Conservation (phyloP, 2,329 filamentous ascomycete species). For the Colletotrichum somersetense region DNA sequence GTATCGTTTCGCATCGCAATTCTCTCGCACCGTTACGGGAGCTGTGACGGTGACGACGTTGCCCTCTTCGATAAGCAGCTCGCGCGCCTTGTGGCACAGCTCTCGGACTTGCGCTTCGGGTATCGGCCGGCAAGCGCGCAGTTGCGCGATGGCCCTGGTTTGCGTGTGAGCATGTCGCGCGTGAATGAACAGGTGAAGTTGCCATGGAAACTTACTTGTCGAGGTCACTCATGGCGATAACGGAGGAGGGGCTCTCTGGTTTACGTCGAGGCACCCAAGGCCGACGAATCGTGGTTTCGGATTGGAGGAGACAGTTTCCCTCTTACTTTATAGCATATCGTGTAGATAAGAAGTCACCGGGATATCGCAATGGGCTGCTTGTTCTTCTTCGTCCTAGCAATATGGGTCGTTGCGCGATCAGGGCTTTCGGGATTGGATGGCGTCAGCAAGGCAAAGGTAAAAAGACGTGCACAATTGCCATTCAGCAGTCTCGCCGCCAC, state of each 20-base stretch:
- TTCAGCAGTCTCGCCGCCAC: constrained; percentile 14
- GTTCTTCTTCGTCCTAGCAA: constrained; percentile 2
- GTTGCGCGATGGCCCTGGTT: constrained; percentile 88
- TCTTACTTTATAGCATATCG: constrained; percentile 15
- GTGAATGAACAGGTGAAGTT: not conserved
- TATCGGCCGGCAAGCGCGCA: constrained; percentile 95
- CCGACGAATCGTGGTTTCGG: constrained; percentile 13
- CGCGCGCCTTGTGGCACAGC: constrained; percentile 95
- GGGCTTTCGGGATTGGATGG: constrained; percentile 29
- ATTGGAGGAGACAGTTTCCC: not conserved
- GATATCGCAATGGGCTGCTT: constrained; percentile 6
- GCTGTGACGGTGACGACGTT: constrained; percentile 97
- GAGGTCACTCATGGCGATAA: constrained; percentile 83
- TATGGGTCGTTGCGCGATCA: constrained; percentile 31
- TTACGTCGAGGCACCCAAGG: constrained; percentile 27
- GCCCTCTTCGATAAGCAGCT: constrained; percentile 96
- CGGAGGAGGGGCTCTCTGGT: constrained; percentile 28
- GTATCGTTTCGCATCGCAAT: not conserved
- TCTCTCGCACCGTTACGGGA: constrained; percentile 82
- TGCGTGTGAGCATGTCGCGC: constrained; percentile 30
- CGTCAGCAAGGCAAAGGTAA: constrained; percentile 28
- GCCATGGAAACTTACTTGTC: constrained; percentile 75
- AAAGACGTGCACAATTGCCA: constrained; percentile 30
- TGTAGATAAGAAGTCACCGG: not conserved
- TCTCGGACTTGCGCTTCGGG: constrained; percentile 96